These are phyloP conservation scores for Microcos paniculata DNA, from an alignment of 345 rosid species.

Conservation along the genomic window DNA sequence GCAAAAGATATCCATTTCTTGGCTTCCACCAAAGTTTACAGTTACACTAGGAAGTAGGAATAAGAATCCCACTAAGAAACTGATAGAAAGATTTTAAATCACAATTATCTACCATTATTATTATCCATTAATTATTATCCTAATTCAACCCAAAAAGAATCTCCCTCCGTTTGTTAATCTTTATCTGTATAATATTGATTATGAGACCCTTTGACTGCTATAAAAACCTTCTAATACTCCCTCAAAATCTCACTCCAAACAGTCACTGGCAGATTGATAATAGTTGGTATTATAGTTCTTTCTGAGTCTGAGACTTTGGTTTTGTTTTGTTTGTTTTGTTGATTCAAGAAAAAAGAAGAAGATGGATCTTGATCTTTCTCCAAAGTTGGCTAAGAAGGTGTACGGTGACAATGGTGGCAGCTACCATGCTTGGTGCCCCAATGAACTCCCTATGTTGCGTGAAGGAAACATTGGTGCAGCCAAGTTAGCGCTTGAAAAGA, in stretches of 20 bases:
- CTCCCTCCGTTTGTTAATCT: not conserved
- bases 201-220: not conserved
- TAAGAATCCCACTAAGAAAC: not conserved
- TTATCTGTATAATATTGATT: not conserved
- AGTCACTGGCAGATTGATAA: not conserved
- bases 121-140: not conserved
- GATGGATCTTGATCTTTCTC: slow-evolving; percentile 86
- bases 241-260: not conserved
- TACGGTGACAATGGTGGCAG: slow-evolving; percentile 77
- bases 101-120: too few species aligned
- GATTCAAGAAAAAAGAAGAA: not conserved
- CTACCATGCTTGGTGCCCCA: slow-evolving; percentile 74
- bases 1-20: too few species aligned
- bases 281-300: not conserved
- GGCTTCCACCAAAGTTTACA: too few species aligned
- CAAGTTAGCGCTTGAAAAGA: slow-evolving; percentile 75
- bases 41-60: too few species aligned
- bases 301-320: not conserved
- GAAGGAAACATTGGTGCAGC: slow-evolving; percentile 87
- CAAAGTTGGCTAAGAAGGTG: slow-evolving; percentile 62
- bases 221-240: not conserved
- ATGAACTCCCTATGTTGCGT: slow-evolving; percentile 72
- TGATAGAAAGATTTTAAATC: too few species aligned
- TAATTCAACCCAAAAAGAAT: not conserved
- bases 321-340: not conserved